Base-by-base conservation (phyloP, 2,329 filamentous ascomycete genomes). In the Alternaria arbusti region DNA sequence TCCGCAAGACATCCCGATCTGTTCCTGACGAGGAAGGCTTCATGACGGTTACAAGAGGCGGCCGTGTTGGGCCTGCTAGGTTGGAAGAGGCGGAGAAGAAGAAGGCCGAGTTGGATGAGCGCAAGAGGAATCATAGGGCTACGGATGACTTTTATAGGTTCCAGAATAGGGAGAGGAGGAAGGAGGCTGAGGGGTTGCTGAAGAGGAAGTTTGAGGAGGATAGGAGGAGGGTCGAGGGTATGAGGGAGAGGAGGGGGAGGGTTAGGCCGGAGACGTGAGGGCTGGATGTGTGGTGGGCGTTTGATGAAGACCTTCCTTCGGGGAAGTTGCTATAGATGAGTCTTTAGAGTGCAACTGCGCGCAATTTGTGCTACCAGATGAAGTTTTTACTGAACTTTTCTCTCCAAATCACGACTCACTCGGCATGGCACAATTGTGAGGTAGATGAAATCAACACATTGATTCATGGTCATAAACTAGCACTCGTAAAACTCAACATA, bases 1-100 rank as follows among this genome's bases (percentile, higher is more conserved):
- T 89, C 83, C 82, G 86, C 84, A 76, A 91, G 82, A 76, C 87
- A 59, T 83, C 90, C 65, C 89, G 92, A 64, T 90, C 91, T 70
- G 90, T 93, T 73, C 93, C 95, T 0, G 96, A 99, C 79, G 94
- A 93, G 75, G 96, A 99, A 79, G 96, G 96, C 2, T 99, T 99
- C 78, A 87, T 98, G 52, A 98, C 94, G 4, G 96, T 99, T 23
- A 91, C 90, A 2, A 87, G 92, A 58, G 94, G 94, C 25, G 91
- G 74, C 1, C 86, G 86, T 63, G 86, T 86, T 7, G 91, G 90
- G n/a, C 89, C 92, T 1, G 94, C 92, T 2, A 87, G 90, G 58
- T 86, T 89, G 65, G 90, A 90, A 70, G 93, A 89, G 74, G 85
- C 84, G 47, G 80, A 87, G 73, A 82, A 84, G 62, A 87, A 88